These are phyloP conservation scores for Clarkia xantiana DNA, from an alignment of 345 rosid species.

Conservation along the genomic window DNA sequence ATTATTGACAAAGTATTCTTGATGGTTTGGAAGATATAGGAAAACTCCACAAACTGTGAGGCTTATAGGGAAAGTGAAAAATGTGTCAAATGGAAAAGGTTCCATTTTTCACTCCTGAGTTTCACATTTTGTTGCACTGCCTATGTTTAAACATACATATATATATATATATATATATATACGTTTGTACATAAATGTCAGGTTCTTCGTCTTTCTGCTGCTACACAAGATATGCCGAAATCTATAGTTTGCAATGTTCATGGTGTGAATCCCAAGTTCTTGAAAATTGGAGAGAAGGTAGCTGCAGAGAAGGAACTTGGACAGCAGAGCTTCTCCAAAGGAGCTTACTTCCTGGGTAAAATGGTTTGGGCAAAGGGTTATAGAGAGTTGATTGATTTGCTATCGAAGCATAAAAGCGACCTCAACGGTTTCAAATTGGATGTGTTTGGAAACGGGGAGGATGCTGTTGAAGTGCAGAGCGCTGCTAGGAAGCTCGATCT, in stretches of 20 bases:
- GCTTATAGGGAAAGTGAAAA: no score
- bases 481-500: slow-evolving; percentile 54
- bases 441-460: slow-evolving; percentile 94
- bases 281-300: slow-evolving; percentile 76
- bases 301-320: slow-evolving; percentile 77
- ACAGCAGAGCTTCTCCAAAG: slow-evolving; percentile 86
- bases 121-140: not conserved
- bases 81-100: no score
- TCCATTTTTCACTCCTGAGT: not conserved
- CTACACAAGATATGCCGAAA: slow-evolving; percentile 87
- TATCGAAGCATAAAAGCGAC: slow-evolving; percentile 63
- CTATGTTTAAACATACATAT: not conserved
- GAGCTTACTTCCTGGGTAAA: slow-evolving; percentile 92
- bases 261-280: slow-evolving; percentile 91
- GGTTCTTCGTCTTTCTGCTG: slow-evolving; percentile 97
- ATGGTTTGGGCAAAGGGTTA: slow-evolving; percentile 99
- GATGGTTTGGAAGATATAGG: no score
- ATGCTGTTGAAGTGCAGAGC: slow-evolving; percentile 67
- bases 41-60: no score
- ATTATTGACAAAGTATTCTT: no score
- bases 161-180: no score
- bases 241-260: slow-evolving; percentile 91
- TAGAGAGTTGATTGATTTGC: slow-evolving; percentile 75
- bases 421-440: slow-evolving; percentile 79
- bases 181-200: slow-evolving; percentile 12